Base-by-base conservation (phyloP, 345 rosid species). In the Bretschneidera sinensis region DNA sequence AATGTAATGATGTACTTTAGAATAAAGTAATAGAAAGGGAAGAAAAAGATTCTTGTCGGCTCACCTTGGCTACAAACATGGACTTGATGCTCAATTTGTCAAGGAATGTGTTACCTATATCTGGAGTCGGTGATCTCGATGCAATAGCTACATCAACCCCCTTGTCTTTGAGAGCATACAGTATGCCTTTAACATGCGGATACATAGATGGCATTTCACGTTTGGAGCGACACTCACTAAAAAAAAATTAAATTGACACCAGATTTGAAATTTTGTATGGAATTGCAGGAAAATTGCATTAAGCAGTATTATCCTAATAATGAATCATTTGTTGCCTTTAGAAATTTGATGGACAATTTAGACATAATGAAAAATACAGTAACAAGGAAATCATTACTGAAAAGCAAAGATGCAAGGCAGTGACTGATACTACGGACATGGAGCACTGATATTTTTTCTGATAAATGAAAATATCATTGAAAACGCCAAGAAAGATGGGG, bases 131-230 rank as follows among this genome's bases (percentile, higher is more conserved):
- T 43, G 97, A 88, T 57, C 92, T 74, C 0, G 96, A 91, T 60
- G 97, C 96, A 75, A 88, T 55, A 43, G 97, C 96, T 48, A 84
- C 62, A 70, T 85, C 85, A 43, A 88, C 66, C 17, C 91, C 91
- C 56, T 81, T 88, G 24, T 91, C 94, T 66, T 84, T 81, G 43
- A 91, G 72, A 24, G 86, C 94, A 67, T 43, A 59, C 60, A 91
- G 0, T 53, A 88, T 71, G 51, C 96, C 96, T 48, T 78, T 78
- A 50, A 86, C 91, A 53, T 87, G 80, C n/a, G 91, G 91, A 74
- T 87, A 91, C 82, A 91, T 6, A 34, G 77, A 75, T 17, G 97
- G 97, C 84, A 70, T 81, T 64, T 85, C 91, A n/a, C 75, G 80
- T 68, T 81, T 82, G 20, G 86, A 79, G 13, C 75, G 88, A 21